These are phyloP conservation scores for Hypoxylon sp. DNA, from an alignment of 2,329 filamentous ascomycete species.

Conservation along the genomic window DNA sequence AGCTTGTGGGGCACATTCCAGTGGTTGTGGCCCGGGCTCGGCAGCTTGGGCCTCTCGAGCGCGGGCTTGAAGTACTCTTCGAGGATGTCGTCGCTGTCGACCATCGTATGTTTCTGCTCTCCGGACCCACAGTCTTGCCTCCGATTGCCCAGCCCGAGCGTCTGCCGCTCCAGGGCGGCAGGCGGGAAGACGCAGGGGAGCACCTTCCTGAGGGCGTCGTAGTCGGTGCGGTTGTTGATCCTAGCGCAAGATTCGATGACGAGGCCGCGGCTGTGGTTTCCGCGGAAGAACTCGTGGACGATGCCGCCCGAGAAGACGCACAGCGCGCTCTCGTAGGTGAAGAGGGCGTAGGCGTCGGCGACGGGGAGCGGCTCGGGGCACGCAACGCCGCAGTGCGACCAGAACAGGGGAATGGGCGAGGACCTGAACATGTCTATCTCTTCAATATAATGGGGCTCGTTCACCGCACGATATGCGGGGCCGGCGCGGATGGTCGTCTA, in stretches of 20 bases:
- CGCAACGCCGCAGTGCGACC: conserved; percentile 66
- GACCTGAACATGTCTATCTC: conserved; percentile 16
- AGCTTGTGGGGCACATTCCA: conserved; percentile 4
- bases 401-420: conserved; percentile 57
- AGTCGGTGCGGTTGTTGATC: conserved; percentile 23
- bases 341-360: conserved; percentile 64
- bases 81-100: too few relatives aligned
- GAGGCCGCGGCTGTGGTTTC: conserved; percentile 55
- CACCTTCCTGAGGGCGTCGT: conserved; percentile 11
- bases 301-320: conserved; percentile 64
- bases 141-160: too few relatives aligned
- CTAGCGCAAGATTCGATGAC: conserved; percentile 43
- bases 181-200: background rate
- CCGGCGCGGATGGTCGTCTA: conserved; percentile 25
- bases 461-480: conserved; percentile 10
- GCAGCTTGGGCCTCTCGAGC: conserved; percentile 16
- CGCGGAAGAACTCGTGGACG: conserved; percentile 68
- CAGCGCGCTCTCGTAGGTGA: conserved; percentile 60
- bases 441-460: conserved; percentile 6
- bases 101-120: too few relatives aligned
- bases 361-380: conserved; percentile 61
- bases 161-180: background rate
- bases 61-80: too few relatives aligned
- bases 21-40: background rate
- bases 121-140: too few relatives aligned